These are phyloP conservation scores for Ceratocystis colombiana DNA, from an alignment of 2,329 filamentous ascomycete species.

Conservation along the genomic window DNA sequence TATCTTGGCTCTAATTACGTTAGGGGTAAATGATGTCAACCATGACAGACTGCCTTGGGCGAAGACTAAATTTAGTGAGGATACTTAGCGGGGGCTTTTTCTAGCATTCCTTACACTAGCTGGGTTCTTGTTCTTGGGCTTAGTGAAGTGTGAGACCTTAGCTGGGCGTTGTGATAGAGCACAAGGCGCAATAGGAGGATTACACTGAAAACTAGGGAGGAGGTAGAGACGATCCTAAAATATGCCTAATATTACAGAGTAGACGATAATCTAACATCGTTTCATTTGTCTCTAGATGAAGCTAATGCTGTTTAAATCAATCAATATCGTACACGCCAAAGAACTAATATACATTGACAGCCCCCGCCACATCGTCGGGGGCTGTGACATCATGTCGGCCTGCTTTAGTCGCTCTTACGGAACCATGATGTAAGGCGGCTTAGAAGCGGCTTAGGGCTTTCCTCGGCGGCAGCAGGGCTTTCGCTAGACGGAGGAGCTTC, in stretches of 20 bases:
- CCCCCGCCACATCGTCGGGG: too few species aligned
- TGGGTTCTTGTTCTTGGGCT: too few species aligned
- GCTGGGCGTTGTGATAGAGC: too few species aligned
- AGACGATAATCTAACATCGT: neutral
- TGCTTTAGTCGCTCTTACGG: neutral
- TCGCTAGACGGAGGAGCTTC: neutral
- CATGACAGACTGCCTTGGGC: too few species aligned
- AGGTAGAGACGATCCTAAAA: neutral
- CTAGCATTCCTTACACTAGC: too few species aligned
- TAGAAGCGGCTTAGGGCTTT: neutral
- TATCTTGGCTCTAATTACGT: too few species aligned
- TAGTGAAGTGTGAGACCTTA: too few species aligned
- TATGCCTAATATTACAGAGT: neutral
- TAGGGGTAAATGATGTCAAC: too few species aligned
- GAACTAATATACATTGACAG: neutral
- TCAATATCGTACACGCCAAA: neutral
- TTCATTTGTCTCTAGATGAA: neutral
- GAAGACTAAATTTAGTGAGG: too few species aligned
- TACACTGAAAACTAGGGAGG: neutral
- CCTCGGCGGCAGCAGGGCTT: neutral
- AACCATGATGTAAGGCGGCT: conserved; percentile 17
- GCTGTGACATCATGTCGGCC: too few species aligned
- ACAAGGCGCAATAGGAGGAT: too few species aligned
- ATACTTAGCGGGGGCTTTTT: too few species aligned
- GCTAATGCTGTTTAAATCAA: neutral